phyloP scores from a whole-genome alignment of 2,329 filamentous ascomycete species.

The Macrophomina tecta region DNA sequence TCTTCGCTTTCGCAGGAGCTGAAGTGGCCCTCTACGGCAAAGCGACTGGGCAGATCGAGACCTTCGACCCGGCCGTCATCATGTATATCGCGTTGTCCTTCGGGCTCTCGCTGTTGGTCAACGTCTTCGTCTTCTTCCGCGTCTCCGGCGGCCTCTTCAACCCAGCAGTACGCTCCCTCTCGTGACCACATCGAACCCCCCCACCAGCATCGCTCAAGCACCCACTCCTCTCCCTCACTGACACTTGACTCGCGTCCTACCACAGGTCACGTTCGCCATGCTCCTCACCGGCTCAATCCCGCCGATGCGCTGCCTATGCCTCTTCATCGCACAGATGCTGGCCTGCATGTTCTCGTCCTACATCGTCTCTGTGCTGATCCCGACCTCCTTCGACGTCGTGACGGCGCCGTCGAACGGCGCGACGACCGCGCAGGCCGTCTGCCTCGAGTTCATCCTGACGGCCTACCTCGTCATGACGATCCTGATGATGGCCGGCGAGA shows the following conservation, averaged over 20 bases:
- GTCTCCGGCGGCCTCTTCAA: slow-evolving; percentile 60
- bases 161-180: slow-evolving; percentile 38
- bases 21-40: slow-evolving; percentile 46
- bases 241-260: background rate
- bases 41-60: slow-evolving; percentile 36
- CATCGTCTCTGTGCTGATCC: slow-evolving; percentile 52
- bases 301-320: slow-evolving; percentile 50
- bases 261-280: slow-evolving; percentile 54
- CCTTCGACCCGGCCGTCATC: slow-evolving; percentile 36
- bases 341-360: slow-evolving; percentile 55
- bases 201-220: background rate
- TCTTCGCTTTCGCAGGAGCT: slow-evolving; percentile 55
- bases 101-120: slow-evolving; percentile 56
- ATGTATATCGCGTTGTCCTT: slow-evolving; percentile 53
- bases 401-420: slow-evolving; percentile 51
- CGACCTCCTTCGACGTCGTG: slow-evolving; percentile 52
- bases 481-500: slow-evolving; percentile 53
- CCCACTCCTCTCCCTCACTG: background rate
- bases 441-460: slow-evolving; percentile 59
- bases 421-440: slow-evolving; percentile 52
- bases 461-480: slow-evolving; percentile 57
- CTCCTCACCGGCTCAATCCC: slow-evolving; percentile 53
- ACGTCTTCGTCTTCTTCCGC: slow-evolving; percentile 62
- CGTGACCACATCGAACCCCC: background rate
- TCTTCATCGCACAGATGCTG: slow-evolving; percentile 54